phyloP scores from a whole-genome alignment of 768 basidiomycete genomes.

The Naganishia vishniacii region DNA sequence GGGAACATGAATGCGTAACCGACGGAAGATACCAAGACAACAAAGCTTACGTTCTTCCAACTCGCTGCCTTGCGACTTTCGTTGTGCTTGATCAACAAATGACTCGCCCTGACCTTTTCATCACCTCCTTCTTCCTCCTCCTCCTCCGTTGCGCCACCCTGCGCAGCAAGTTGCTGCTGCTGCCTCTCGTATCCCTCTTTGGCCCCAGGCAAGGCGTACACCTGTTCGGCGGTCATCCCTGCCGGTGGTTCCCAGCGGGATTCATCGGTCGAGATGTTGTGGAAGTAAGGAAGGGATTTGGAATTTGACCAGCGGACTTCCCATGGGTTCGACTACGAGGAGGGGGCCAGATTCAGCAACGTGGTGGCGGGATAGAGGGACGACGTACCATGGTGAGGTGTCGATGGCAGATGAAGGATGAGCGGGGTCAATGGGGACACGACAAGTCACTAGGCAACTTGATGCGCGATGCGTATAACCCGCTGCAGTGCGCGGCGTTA shows the following conservation, averaged over 20 bases:
- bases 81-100: conserved; percentile 83
- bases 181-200: conserved; percentile 50
- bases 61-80: conserved; percentile 50
- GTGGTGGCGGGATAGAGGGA: too few species aligned
- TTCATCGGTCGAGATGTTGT: conserved; percentile 62
- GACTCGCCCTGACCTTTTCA: conserved; percentile 79
- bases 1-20: background rate
- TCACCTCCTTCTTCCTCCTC: conserved; percentile 33
- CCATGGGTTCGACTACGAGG: conserved; percentile 53
- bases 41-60: conserved; percentile 52
- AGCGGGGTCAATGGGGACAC: too few species aligned
- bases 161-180: conserved; percentile 34
- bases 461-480: too few species aligned
- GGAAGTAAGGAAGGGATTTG: conserved; percentile 77
- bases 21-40: background rate
- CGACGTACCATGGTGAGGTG: too few species aligned
- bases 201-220: conserved; percentile 64
- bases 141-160: conserved; percentile 36
- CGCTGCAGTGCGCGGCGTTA: background rate
- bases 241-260: conserved; percentile 77
- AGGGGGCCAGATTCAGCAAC: background rate
- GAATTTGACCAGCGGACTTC: conserved; percentile 82
- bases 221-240: conserved; percentile 60
- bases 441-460: too few species aligned
- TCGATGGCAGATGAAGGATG: too few species aligned